Evolutionary conservation across 2,329 filamentous ascomycete genomes (phyloP).

Genomic region (Ophiostoma triangulosporum): DNA sequence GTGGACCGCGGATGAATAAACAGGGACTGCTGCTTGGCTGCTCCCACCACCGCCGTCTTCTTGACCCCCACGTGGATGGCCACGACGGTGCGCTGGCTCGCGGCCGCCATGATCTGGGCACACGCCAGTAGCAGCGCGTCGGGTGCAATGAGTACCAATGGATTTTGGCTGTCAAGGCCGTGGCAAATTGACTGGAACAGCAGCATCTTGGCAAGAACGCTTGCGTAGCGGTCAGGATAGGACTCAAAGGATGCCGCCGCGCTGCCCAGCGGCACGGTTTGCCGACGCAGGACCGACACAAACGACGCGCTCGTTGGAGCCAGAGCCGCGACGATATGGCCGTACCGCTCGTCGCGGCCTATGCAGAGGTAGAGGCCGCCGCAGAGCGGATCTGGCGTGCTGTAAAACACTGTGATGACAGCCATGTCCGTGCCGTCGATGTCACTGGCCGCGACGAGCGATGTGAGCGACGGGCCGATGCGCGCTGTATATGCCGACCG

Average conservation of each 20-base stretch:
- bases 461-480: background rate
- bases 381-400: constrained; percentile 20
- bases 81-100: background rate
- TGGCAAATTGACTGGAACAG: constrained; percentile 12
- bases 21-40: background rate
- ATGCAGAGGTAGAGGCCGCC: constrained; percentile 20
- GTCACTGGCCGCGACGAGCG: background rate
- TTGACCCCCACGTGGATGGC: background rate
- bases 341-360: constrained; percentile 19
- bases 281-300: constrained; percentile 15
- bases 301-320: constrained; percentile 23
- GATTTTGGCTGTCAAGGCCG: constrained; percentile 11
- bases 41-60: background rate
- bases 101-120: constrained; percentile 10
- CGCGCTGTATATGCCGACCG: background rate
- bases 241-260: background rate
- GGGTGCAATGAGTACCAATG: constrained; percentile 22
- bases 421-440: background rate
- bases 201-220: background rate
- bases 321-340: constrained; percentile 18
- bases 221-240: background rate
- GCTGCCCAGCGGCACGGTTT: background rate
- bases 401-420: constrained; percentile 23
- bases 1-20: constrained; percentile 13
- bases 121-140: constrained; percentile 20